phyloP scores from a whole-genome alignment of 2,329 filamentous ascomycete genomes.

The Fusarium sp. region DNA sequence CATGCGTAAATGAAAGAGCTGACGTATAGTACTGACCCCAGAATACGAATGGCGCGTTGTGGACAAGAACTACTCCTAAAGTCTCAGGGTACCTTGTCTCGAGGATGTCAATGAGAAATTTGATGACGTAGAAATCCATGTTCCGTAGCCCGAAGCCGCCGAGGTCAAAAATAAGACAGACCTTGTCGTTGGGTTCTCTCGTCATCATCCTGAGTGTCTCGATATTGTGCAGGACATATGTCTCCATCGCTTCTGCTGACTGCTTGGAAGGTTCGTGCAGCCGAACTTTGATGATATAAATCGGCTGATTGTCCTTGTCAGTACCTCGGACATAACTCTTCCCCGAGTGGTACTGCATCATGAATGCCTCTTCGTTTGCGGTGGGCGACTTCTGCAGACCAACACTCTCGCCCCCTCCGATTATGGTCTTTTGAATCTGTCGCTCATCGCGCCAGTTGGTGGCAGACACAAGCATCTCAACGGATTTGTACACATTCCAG shows the following conservation, averaged over 20 bases:
- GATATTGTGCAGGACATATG: conserved; percentile 54
- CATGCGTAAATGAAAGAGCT: no score
- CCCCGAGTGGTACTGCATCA: conserved; percentile 52
- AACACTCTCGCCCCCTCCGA: conserved; percentile 50
- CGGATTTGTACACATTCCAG: conserved; percentile 54
- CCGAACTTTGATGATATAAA: conserved; percentile 51
- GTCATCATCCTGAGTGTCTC: conserved; percentile 50
- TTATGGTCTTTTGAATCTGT: conserved; percentile 49
- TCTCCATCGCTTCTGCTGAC: conserved; percentile 50
- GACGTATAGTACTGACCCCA: conserved; percentile 46
- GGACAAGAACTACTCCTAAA: conserved; percentile 75
- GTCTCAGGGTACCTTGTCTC: conserved; percentile 83
- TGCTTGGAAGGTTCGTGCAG: conserved; percentile 47
- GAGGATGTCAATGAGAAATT: conserved; percentile 83
- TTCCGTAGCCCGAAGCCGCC: conserved; percentile 76
- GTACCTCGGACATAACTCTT: conserved; percentile 54
- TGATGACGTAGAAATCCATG: conserved; percentile 81
- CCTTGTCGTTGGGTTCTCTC: conserved; percentile 33
- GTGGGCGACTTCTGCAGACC: conserved; percentile 39
- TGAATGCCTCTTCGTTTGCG: conserved; percentile 49
- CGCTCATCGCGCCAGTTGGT: conserved; percentile 53
- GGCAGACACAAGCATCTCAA: conserved; percentile 53
- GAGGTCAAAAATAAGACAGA: conserved; percentile 74
- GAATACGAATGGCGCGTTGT: conserved; percentile 81
- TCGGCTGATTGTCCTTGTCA: conserved; percentile 51